Base-by-base conservation (phyloP, 352 stramenopile species). In the Peronosclerospora sorghi region DNA sequence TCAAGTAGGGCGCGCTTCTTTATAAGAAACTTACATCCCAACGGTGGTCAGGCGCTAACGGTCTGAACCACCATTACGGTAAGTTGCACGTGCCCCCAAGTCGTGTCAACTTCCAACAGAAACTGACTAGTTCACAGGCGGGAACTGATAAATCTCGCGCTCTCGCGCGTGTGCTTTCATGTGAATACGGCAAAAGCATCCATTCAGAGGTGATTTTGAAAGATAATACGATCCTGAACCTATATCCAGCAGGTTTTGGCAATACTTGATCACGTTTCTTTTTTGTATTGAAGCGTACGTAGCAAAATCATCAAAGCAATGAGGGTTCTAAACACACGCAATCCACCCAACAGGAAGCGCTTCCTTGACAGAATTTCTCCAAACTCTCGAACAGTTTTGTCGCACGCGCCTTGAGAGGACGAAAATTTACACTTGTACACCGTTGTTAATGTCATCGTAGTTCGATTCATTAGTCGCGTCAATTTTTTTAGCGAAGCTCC, bases 361-460 rank as follows among this genome's bases (percentile, higher is more conserved):
- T 86, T 64, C 35, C 71, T 73, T 23, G 44, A 56, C 9, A 95
- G 54, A 3, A 86, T 81, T 12, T 45, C 56, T 92, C 80, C 8
- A 95, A 62, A 3, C 62, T 56, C 10, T 51, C 60, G 41, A 89
- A 93, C 30, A 90, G 54, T 30, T 75, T 83, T 27, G 56, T 54
- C 15, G 58, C 97, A 97, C 7, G 86, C 87, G 19, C 60, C 50
- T 67, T 97, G 91, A 36, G 71, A 69, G 3, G 70, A 89, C 20
- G 77, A 77, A 54, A 97, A 97, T 19, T 87, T 87, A 66, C 80
- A 96, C 54, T 89, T 86, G 68, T 97, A 91, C 74, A 34, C 85
- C 84, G 56, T 96, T 95, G 68, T 95, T 96, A 56, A 95, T 92
- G 54, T 91, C 66, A 49, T 80, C 73, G 65, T 93, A 97, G 55